Percentiles rank a stretch among this genome's conserved stretches.
phyloP scores from a whole-genome alignment of 2,329 filamentous ascomycete genomes.

The Coniosporium tulheliwenetii region DNA sequence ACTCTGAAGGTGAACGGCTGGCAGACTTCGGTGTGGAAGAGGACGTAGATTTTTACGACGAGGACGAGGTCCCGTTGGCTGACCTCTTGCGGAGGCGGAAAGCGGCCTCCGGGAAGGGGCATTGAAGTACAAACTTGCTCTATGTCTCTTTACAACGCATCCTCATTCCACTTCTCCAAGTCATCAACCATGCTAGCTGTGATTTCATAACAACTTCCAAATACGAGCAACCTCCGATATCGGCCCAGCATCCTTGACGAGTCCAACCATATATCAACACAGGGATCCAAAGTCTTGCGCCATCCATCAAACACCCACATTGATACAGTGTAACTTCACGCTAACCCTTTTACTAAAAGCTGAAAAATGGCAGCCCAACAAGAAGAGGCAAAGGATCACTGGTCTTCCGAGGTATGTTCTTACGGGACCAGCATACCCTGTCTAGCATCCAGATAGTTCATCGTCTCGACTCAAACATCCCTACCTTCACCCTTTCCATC shows the following conservation, averaged over 20 bases:
- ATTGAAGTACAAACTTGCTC: background rate
- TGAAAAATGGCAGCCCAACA: background rate
- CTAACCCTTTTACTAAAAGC: background rate
- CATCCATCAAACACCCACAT: too few species aligned
- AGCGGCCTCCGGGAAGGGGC: background rate
- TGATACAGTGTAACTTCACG: too few species aligned
- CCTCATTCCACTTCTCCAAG: too few species aligned
- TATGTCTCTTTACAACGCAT: too few species aligned
- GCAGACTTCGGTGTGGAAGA: conserved; percentile 70
- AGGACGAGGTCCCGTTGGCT: conserved; percentile 54
- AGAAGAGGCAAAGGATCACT: conserved; percentile 11
- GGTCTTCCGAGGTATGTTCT: conserved; percentile 9
- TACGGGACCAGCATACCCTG: background rate
- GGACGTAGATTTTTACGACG: conserved; percentile 51
- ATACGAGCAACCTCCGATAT: too few species aligned
- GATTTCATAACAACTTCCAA: too few species aligned
- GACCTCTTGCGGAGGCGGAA: conserved; percentile 47
- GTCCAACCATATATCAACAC: too few species aligned
- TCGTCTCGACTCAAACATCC: background rate
- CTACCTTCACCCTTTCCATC: background rate
- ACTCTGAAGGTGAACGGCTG: conserved; percentile 58
- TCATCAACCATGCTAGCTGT: too few species aligned
- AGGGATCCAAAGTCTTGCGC: too few species aligned
- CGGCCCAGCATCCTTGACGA: too few species aligned
- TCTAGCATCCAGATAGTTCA: background rate